Evolutionary conservation across 2,329 filamentous ascomycete genomes (phyloP).

Genomic region (Fusarium anthophilum): DNA sequence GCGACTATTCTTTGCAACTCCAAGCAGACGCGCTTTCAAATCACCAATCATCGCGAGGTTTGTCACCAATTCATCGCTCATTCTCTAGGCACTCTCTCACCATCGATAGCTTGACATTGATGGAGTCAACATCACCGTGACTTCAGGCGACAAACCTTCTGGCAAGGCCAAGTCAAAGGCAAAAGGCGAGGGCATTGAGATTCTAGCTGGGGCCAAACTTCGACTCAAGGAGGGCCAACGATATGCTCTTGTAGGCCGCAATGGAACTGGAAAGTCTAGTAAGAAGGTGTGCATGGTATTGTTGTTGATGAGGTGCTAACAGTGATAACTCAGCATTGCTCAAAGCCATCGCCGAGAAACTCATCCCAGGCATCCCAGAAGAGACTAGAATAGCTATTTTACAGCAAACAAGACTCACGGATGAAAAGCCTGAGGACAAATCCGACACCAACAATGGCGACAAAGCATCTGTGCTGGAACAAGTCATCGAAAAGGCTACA

Average conservation of each 20-base stretch:
- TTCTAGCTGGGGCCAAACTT: constrained; percentile 75
- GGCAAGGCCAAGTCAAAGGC: constrained; percentile 61
- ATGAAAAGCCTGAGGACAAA: constrained; percentile 46
- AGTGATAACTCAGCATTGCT: constrained; percentile 66
- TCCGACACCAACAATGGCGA: constrained; percentile 1
- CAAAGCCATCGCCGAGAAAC: constrained; percentile 78
- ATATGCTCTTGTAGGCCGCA: constrained; percentile 82
- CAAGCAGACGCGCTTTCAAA: constrained; percentile 73
- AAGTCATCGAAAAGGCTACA: constrained; percentile 71
- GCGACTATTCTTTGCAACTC: constrained; percentile 69
- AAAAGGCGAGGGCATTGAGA: constrained; percentile 65
- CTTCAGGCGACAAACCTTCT: constrained; percentile 54
- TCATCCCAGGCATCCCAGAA: constrained; percentile 79
- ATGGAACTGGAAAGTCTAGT: constrained; percentile 87
- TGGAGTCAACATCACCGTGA: constrained; percentile 75
- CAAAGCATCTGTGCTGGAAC: constrained; percentile 65
- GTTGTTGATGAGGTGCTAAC: constrained; percentile 4
- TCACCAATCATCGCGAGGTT: constrained; percentile 66
- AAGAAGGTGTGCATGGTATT: constrained; percentile 38
- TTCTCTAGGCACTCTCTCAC: background rate
- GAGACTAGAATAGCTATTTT: constrained; percentile 72
- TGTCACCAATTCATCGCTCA: background rate
- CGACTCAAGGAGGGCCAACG: constrained; percentile 76
- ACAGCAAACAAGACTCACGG: constrained; percentile 67
- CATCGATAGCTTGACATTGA: constrained; percentile 70